Percentiles rank a stretch among this genome's conserved stretches.
phyloP scores from a whole-genome alignment of 2,329 filamentous ascomycete species.

The Kalaharituber pfeilii region DNA sequence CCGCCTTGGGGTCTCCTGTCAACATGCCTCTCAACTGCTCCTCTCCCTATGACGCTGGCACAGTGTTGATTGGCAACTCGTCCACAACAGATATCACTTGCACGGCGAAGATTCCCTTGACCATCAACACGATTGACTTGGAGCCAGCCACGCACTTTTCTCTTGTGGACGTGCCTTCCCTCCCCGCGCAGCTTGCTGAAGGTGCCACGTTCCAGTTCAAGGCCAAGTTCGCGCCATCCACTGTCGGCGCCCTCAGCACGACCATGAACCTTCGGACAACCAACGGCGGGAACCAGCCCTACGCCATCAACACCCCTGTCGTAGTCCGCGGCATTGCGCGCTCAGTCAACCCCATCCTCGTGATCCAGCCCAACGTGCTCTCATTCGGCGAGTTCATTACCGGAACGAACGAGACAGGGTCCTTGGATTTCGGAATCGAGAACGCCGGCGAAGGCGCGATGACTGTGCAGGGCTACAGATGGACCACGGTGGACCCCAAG shows the following conservation, averaged over 20 bases:
- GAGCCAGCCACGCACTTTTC: slow-evolving; percentile 25
- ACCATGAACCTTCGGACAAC: slow-evolving; percentile 35
- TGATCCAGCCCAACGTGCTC: slow-evolving; percentile 33
- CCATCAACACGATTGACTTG: slow-evolving; percentile 29
- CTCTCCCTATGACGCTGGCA: slow-evolving; percentile 33
- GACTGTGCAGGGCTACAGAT: slow-evolving; percentile 31
- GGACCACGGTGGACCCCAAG: slow-evolving; percentile 30
- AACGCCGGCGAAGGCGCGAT: slow-evolving; percentile 36
- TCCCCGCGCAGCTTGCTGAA: slow-evolving; percentile 20
- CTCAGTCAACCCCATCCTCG: slow-evolving; percentile 32
- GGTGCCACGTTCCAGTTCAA: slow-evolving; percentile 28
- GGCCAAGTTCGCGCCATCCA: slow-evolving; percentile 29
- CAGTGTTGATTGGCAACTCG: slow-evolving; percentile 29
- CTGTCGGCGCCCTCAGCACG: slow-evolving; percentile 30
- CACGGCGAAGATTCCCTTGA: slow-evolving; percentile 31
- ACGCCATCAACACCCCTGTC: slow-evolving; percentile 32
- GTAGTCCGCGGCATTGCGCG: slow-evolving; percentile 35
- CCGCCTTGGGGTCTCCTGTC: slow-evolving; percentile 40
- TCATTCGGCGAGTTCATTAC: slow-evolving; percentile 36
- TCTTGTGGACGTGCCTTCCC: slow-evolving; percentile 19
- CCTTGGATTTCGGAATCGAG: slow-evolving; percentile 32
- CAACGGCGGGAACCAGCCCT: slow-evolving; percentile 31
- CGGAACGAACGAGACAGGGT: slow-evolving; percentile 27
- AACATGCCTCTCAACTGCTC: slow-evolving; percentile 39
- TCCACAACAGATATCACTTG: slow-evolving; percentile 31